A percentile compares a stretch with the other conserved stretches of the same genome.
phyloP scores from a whole-genome alignment of 1,284 basidiomycete genomes.

The Cystobasidiaceae sp. region DNA sequence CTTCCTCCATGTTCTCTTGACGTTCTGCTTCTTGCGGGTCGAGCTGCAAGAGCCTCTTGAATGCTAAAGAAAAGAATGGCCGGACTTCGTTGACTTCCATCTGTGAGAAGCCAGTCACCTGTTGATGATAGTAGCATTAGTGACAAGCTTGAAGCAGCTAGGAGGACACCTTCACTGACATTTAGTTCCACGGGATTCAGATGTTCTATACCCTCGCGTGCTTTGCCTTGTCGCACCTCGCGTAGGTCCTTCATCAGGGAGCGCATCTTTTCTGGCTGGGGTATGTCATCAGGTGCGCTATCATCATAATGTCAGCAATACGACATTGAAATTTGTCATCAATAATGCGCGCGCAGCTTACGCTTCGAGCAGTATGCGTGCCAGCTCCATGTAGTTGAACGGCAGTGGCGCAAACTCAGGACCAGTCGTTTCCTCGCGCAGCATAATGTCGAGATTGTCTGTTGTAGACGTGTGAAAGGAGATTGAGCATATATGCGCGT shows the following conservation, averaged over 20 bases:
- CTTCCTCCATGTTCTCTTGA: conserved; percentile 23
- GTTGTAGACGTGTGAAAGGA: not conserved
- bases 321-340: not conserved
- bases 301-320: not conserved
- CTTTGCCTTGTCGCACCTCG: conserved; percentile 89
- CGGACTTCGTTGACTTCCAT: conserved; percentile 90
- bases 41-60: conserved; percentile 34
- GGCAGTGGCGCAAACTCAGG: conserved; percentile 45
- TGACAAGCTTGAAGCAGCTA: too few relatives aligned
- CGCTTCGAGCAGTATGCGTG: conserved; percentile 85
- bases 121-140: conserved; percentile 5
- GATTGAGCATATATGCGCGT: not conserved
- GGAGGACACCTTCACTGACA: conserved; percentile 54
- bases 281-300: conserved; percentile 84
- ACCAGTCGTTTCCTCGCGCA: conserved; percentile 43
- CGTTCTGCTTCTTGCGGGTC: conserved; percentile 36
- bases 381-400: conserved; percentile 79
- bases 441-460: conserved; percentile 69
- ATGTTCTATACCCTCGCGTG: conserved; percentile 65
- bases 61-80: conserved; percentile 61
- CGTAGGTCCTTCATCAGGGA: conserved; percentile 85
- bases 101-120: conserved; percentile 79
- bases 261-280: conserved; percentile 71
- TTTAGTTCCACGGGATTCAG: conserved; percentile 57
- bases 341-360: conserved; percentile 50